Conservation (phyloP, 192 early-diverging fungal genomes). For the Entomortierella beljakovae region DNA sequence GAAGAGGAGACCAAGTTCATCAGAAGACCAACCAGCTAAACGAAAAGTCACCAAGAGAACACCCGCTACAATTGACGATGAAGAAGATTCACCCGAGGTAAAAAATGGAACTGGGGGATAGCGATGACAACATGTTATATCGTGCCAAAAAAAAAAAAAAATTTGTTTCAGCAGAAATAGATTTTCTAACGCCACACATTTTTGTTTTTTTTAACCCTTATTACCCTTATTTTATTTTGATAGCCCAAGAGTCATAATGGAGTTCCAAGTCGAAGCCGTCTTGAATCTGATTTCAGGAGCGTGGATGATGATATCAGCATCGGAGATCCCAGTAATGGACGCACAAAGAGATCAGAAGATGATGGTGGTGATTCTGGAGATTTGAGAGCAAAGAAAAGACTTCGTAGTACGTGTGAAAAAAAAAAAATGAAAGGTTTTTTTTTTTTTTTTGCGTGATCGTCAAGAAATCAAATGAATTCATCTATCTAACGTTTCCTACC, state of each 20-base stretch:
- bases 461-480: too few relatives aligned
- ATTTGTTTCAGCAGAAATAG: too few relatives aligned
- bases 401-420: conserved; percentile 40
- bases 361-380: conserved; percentile 26
- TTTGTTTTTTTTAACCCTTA: background rate
- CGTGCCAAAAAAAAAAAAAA: too few relatives aligned
- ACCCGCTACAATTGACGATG: conserved; percentile 4
- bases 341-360: conserved; percentile 27
- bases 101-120: background rate
- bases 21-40: conserved; percentile 27
- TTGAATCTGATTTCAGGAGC: conserved; percentile 34
- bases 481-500: background rate
- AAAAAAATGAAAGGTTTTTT: too few relatives aligned
- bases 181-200: background rate
- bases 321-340: conserved; percentile 9
- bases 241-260: conserved; percentile 14
- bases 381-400: conserved; percentile 27
- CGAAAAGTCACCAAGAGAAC: conserved; percentile 13
- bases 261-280: conserved; percentile 12
- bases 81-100: conserved; percentile 32
- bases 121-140: too few relatives aligned
- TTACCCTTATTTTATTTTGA: background rate
- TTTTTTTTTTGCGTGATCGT: background rate
- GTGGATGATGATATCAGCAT: conserved; percentile 24
- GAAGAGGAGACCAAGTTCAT: conserved; percentile 34